A percentile compares a stretch with the other conserved stretches of the same genome.
Evolutionary conservation across 140 eudicot genomes (phyloP).

Genomic region (Cichorium intybus): DNA sequence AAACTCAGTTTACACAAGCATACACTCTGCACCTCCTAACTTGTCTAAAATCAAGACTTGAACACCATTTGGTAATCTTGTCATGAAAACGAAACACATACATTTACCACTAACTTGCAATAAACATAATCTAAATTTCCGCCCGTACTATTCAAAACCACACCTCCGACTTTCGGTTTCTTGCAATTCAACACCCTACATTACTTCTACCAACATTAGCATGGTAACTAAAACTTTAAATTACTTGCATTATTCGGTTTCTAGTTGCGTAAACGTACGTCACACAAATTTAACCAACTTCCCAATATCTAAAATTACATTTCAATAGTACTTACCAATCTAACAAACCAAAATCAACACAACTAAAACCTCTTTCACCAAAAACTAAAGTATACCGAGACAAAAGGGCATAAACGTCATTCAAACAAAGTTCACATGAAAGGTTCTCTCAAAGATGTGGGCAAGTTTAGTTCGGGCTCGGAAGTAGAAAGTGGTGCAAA

Average conservation of each 20-base stretch:
- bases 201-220: too few relatives aligned
- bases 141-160: too few relatives aligned
- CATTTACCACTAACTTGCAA: too few relatives aligned
- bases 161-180: too few relatives aligned
- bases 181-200: too few relatives aligned
- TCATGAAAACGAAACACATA: too few relatives aligned
- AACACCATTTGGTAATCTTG: too few relatives aligned
- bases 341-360: constrained; percentile 5
- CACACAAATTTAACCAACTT: not conserved
- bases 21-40: too few relatives aligned
- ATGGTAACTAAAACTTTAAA: not conserved
- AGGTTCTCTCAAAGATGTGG: constrained; percentile 79
- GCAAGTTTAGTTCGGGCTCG: constrained; percentile 69
- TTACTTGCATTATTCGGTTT: not conserved
- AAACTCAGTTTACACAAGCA: too few relatives aligned
- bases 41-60: too few relatives aligned
- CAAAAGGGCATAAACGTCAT: constrained; percentile 1
- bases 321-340: not conserved
- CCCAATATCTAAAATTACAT: constrained; percentile 11
- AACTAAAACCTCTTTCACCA: constrained; percentile 18
- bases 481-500: constrained; percentile 51
- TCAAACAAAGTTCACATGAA: constrained; percentile 35
- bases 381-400: constrained; percentile 6
- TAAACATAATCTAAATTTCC: too few relatives aligned
- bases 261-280: not conserved